A percentile compares a stretch with the other conserved stretches of the same genome.
Conservation (phyloP, 345 rosid genomes). For the Anastatica hierochuntica region DNA sequence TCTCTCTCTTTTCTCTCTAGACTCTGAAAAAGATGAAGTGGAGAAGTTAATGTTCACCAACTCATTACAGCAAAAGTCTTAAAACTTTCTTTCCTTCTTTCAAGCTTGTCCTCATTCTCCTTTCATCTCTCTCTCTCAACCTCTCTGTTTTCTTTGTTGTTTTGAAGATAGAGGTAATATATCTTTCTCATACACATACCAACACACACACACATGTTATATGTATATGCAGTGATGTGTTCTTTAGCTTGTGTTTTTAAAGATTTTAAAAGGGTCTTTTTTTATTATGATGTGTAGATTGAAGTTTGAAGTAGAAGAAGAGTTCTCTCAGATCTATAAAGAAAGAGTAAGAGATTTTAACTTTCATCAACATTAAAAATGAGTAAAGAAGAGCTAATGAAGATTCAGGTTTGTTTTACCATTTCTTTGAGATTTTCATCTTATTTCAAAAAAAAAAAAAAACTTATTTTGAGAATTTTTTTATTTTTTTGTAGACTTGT, state of each 20-base stretch:
- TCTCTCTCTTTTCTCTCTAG: conserved; percentile 26
- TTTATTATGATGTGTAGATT: conserved; percentile 4
- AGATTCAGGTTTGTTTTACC: conserved; percentile 61
- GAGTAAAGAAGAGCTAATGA: conserved; percentile 98
- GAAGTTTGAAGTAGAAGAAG: neutral
- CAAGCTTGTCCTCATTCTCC: neutral
- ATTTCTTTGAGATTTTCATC: conserved; percentile 5
- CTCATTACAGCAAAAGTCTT: conserved; percentile 3
- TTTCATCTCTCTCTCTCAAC: conserved; percentile 4
- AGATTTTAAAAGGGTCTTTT: neutral
- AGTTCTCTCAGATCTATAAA: conserved; percentile 43
- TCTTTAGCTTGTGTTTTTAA: neutral
- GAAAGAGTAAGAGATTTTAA: neutral
- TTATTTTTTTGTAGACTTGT: conserved; percentile 66
- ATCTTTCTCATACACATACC: conserved; percentile 7
- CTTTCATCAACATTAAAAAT: conserved; percentile 24
- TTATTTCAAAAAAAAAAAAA: neutral
- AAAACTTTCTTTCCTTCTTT: conserved; percentile 15
- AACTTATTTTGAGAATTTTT: neutral
- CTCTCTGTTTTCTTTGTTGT: conserved; percentile 7
- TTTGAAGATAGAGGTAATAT: neutral
- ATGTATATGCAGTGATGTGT: neutral
- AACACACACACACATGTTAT: neutral
- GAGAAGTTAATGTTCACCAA: conserved; percentile 37
- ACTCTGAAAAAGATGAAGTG: conserved; percentile 40